Evolutionary conservation across 2,329 filamentous ascomycete genomes (phyloP).

Genomic region (Aureobasidium mangrovei): DNA sequence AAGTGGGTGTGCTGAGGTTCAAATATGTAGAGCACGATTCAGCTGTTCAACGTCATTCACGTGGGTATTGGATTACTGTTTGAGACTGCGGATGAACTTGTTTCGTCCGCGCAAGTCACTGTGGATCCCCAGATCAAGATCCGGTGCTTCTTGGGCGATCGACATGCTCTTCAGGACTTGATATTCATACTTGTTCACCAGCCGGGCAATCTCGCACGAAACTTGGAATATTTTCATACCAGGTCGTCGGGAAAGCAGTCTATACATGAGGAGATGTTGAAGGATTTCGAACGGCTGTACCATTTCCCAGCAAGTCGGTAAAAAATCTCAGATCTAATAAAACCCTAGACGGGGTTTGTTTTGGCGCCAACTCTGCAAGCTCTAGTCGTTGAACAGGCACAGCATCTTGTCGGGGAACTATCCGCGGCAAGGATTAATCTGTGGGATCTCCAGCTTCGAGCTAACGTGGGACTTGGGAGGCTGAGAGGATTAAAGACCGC

Average conservation of each 20-base stretch:
- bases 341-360: background rate
- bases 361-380: conserved; percentile 6
- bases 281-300: background rate
- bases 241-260: background rate
- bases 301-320: conserved; percentile 11
- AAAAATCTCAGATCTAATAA: background rate
- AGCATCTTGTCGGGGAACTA: conserved; percentile 10
- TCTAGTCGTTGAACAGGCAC: conserved; percentile 5
- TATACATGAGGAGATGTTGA: background rate
- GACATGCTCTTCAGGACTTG: conserved; percentile 1
- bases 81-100: background rate
- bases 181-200: background rate
- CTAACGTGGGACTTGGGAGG: background rate
- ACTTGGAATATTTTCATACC: background rate
- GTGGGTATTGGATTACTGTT: background rate
- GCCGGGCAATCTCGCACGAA: background rate
- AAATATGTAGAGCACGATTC: background rate
- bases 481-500: background rate
- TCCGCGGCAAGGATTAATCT: conserved; percentile 1
- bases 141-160: background rate
- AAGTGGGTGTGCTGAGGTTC: conserved; percentile 3
- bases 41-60: conserved; percentile 1
- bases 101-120: background rate
- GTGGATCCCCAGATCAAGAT: conserved; percentile 6
- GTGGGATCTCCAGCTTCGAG: conserved; percentile 7